phyloP scores from a whole-genome alignment of 495 filamentous ascomycete genomes.

The Rusavskia elegans region DNA sequence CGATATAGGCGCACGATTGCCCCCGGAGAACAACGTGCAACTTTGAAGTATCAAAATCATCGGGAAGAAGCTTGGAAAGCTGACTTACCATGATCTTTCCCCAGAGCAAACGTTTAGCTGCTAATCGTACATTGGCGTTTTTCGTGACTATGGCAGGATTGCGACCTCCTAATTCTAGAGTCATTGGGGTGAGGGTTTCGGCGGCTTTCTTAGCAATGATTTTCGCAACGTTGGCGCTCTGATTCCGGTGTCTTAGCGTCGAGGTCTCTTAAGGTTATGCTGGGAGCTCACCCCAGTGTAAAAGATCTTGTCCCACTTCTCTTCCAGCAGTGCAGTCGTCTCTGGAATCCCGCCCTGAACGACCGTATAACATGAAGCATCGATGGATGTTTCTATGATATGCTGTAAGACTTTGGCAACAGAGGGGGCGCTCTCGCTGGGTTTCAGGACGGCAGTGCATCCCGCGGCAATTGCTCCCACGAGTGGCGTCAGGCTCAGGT shows the following conservation, averaged over 20 bases:
- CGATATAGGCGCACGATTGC: too few species aligned
- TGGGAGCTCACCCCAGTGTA: constrained; percentile 50
- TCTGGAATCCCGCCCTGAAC: constrained; percentile 71
- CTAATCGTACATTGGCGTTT: constrained; percentile 61
- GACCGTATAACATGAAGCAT: constrained; percentile 58
- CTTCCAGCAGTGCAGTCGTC: constrained; percentile 63
- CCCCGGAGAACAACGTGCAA: too few species aligned
- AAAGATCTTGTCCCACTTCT: constrained; percentile 96
- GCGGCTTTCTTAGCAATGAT: constrained; percentile 89
- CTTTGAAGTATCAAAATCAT: too few species aligned
- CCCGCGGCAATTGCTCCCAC: constrained; percentile 86
- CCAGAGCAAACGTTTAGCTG: constrained; percentile 75
- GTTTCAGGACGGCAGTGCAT: constrained; percentile 79
- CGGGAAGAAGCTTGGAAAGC: too few species aligned
- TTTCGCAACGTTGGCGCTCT: constrained; percentile 49
- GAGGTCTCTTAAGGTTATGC: too few species aligned
- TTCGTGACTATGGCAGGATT: constrained; percentile 86
- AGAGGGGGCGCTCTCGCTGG: constrained; percentile 62
- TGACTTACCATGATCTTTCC: constrained; percentile 47
- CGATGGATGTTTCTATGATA: constrained; percentile 55
- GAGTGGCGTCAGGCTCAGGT: constrained; percentile 60
- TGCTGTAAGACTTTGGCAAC: constrained; percentile 66
- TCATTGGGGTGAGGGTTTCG: constrained; percentile 75
- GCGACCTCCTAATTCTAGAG: constrained; percentile 75
- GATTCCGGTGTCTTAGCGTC: too few species aligned